Base-by-base conservation (phyloP, 169 alveolate species). In the Nephromyces sp. region DNA sequence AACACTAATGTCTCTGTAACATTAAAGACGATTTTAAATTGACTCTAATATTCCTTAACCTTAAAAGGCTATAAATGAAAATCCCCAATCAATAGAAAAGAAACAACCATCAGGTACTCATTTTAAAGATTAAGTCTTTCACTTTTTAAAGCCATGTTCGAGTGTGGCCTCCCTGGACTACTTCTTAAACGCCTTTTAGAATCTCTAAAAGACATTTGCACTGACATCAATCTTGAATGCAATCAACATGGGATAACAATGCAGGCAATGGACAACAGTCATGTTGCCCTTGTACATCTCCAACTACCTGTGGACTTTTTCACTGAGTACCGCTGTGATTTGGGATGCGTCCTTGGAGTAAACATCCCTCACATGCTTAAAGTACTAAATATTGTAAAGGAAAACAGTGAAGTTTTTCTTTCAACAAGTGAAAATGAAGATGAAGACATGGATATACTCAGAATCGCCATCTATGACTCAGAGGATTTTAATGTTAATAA, bases 261-360 rank as follows among this genome's bases (percentile, higher is more conserved):
- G 72, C 97, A 95, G 89, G 98, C 99, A 32, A 93, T 97, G 96
- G 99, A 97, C 84, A 93, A 96, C 53, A 93, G 97, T 72, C 99
- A 96, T 79, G 99, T 96, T 8, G 97, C 99, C 22, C 83, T 97
- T 62, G 99, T 96, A 3, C 89, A 95, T 67, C 77, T 96, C 64
- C 84, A 89, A 74, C 79, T 96, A 66, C 82, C 92, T 34, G 97
- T 92, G 78, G 94, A 95, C 57, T 97, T 97, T 2, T 97, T 97
- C 84, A 95, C 93, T 78, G 92, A 91, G 65, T 97, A 92, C 84
- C 89, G 98, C 74, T 94, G 99, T 70, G 98, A 96, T 70, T 77
- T 90, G 77, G 81, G 87, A 22, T 62, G 57, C 27, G 94, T 96
- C 1, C 84, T 97, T 61, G 99, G 99, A 43, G n/a, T 43, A 15